A percentile compares a stretch with the other conserved stretches of the same genome.
Evolutionary conservation across 768 basidiomycete genomes (phyloP).

Genomic region (Termitomyces sp.): DNA sequence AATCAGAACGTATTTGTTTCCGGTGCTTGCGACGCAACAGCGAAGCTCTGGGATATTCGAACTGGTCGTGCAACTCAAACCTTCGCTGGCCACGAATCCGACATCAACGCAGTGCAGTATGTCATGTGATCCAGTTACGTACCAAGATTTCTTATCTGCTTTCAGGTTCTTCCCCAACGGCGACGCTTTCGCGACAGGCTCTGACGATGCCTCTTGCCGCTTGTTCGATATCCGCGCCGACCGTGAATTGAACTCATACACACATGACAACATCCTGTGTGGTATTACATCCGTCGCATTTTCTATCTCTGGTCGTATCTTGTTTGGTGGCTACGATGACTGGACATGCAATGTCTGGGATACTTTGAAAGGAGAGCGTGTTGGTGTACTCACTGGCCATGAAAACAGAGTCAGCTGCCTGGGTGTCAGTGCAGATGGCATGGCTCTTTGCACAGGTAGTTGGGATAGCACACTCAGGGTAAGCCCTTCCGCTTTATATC

Average conservation of each 20-base stretch:
- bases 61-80: constrained; percentile 98
- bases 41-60: constrained; percentile 98
- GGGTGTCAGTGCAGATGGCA: constrained; percentile 93
- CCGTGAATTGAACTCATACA: constrained; percentile 94
- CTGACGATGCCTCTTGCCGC: constrained; percentile 98
- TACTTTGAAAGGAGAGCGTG: constrained; percentile 96
- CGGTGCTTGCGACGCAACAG: constrained; percentile 97
- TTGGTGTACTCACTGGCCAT: constrained; percentile 95
- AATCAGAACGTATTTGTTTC: constrained; percentile 97
- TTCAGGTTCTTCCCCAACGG: constrained; percentile 98
- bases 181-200: constrained; percentile 98
- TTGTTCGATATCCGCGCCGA: constrained; percentile 98
- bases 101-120: constrained; percentile 98
- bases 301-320: constrained; percentile 94
- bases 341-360: constrained; percentile 99
- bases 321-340: constrained; percentile 99
- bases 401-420: constrained; percentile 98
- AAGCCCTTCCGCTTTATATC: constrained; percentile 27
- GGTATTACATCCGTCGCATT: constrained; percentile 99
- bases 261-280: constrained; percentile 97
- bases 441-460: constrained; percentile 97
- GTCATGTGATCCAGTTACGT: constrained; percentile 31
- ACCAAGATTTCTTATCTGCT: constrained; percentile 12
- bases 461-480: constrained; percentile 98
- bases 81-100: constrained; percentile 97